These are phyloP conservation scores for Cystofilobasidium bisporidii DNA, from an alignment of 768 basidiomycete genomes.

Conservation along the genomic window DNA sequence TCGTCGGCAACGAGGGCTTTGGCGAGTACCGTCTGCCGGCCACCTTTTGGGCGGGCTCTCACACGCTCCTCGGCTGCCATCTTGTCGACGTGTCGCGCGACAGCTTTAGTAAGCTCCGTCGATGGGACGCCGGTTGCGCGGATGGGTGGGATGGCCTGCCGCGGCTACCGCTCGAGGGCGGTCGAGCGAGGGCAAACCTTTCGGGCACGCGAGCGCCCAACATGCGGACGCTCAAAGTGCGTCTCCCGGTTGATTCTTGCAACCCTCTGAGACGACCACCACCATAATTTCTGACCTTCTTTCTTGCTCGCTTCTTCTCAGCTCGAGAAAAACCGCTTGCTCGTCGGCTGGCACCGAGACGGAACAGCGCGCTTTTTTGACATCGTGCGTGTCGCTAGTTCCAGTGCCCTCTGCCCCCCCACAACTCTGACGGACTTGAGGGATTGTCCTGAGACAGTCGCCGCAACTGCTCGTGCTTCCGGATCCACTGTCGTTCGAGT, in stretches of 20 bases:
- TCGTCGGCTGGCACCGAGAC: slow-evolving; percentile 57
- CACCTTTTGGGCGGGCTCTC: slow-evolving; percentile 36
- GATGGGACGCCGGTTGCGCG: slow-evolving; percentile 48
- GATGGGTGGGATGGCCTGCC: slow-evolving; percentile 44
- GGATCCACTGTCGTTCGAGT: slow-evolving; percentile 50
- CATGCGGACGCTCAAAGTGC: slow-evolving; percentile 51
- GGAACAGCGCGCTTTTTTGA: slow-evolving; percentile 44
- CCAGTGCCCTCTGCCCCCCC: no score
- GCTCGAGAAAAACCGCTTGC: slow-evolving; percentile 51
- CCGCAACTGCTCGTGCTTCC: slow-evolving; percentile 20
- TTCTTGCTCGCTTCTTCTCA: slow-evolving; percentile 7
- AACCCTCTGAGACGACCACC: no score
- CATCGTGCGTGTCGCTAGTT: slow-evolving; percentile 9
- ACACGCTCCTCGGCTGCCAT: slow-evolving; percentile 36
- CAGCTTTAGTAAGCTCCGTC: slow-evolving; percentile 43
- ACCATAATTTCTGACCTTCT: no score
- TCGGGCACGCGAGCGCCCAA: slow-evolving; percentile 38
- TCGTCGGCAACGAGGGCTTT: slow-evolving; percentile 15
- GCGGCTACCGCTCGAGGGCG: slow-evolving; percentile 36
- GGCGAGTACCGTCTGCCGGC: slow-evolving; percentile 35
- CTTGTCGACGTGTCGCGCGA: slow-evolving; percentile 41
- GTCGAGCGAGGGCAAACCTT: slow-evolving; percentile 35
- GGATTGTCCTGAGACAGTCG: not conserved
- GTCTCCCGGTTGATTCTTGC: not conserved
- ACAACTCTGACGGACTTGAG: not conserved